Conservation (phyloP, 2,329 filamentous ascomycete species). For the Pseudogymnoascus sp. region DNA sequence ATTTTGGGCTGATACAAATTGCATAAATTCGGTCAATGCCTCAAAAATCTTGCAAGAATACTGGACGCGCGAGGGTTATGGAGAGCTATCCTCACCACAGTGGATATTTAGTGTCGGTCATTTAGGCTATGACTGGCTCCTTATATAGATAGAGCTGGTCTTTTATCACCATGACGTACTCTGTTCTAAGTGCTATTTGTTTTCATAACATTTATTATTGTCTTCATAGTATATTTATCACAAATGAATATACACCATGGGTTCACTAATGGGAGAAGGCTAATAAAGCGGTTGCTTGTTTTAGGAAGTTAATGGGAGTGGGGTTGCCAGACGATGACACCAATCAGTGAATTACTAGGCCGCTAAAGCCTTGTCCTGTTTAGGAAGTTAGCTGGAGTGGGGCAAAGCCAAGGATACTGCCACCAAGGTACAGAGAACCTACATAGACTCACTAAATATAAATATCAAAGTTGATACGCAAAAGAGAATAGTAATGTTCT, state of each 20-base stretch:
- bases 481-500: neutral
- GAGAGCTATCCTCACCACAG: neutral
- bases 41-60: constrained; percentile 16
- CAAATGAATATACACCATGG: neutral
- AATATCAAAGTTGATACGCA: neutral
- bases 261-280: neutral
- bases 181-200: neutral
- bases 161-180: neutral
- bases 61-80: constrained; percentile 17
- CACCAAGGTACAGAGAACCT: neutral
- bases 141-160: neutral
- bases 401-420: neutral
- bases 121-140: neutral
- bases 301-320: neutral
- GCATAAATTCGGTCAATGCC: constrained; percentile 11
- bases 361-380: neutral
- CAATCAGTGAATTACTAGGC: neutral
- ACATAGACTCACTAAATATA: neutral
- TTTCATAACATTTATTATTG: neutral
- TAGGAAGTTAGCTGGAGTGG: neutral
- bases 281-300: neutral
- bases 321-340: neutral
- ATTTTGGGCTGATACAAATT: constrained; percentile 12
- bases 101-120: neutral
- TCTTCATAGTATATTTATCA: neutral